Base-by-base conservation (phyloP, 2,329 filamentous ascomycete species). In the Penicillium glabrum region DNA sequence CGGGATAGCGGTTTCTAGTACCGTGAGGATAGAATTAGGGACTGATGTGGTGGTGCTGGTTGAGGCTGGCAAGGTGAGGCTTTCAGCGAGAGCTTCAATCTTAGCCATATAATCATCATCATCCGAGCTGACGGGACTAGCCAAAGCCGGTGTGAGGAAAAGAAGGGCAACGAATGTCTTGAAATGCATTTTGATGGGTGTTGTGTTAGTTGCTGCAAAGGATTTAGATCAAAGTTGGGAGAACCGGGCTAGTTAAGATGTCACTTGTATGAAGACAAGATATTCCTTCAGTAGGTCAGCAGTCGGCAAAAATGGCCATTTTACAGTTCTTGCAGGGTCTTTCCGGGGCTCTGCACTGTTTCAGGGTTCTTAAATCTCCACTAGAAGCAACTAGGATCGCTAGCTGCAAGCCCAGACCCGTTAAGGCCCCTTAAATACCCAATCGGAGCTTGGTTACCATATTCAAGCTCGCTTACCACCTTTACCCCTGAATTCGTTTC, bases 1-100 rank as follows among this genome's bases (percentile, higher is more conserved):
- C 1, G 71, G 71, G 6, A 72, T 48, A 11, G 65, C 69, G 14
- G 69, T 71, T 41, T 57, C 65, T 37, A 71, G 49, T 9, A 67
- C 62, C 2, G 57, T 51, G 23, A 69, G 41, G 49, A 71, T 65
- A 21, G 67, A 66, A 50, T 13, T 51, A 11, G 63, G 62, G 16
- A 65, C 19, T n/a, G 11, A 29, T 21, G 11, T 14, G 14, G 33
- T 37, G 27, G 33, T 37, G 27, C 54, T 44, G 2, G 31, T 53
- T 29, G 19, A 56, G 56, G 52, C 23, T 45, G n/a, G 48, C 7
- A 8, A 3, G 13, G 4, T 21, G 39, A 11, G 35, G 4, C 35
- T 39, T 39, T 19, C 35, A 10, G 35, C 35, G 9, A 10, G 1
- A 11, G 16, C 35, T n/a, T 39, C 8, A 3, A n/a, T 2, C n/a